Base-by-base conservation (phyloP, 345 rosid species). In the Rhodomyrtus tomentosa region DNA sequence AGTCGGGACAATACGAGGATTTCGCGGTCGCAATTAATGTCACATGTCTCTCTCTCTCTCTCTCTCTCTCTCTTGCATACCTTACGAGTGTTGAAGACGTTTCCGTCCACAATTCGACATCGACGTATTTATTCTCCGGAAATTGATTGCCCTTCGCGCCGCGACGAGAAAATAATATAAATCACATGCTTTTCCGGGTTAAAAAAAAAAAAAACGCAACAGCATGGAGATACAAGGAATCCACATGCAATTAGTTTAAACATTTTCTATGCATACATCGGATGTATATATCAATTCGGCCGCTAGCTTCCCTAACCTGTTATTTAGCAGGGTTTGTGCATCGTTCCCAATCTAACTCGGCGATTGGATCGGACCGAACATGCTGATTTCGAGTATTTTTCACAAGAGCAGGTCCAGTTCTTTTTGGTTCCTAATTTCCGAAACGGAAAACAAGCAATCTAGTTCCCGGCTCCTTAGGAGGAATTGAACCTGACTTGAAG, bases 331-430 rank as follows among this genome's bases (percentile, higher is more conserved):
- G 40, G 2, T 10, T 32, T 32, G 9, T 29, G 40, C 9, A 7
- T 59, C 1, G 4, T 0, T 59, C 20, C 38, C 0, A 15, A 0
- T 68, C 24, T 6, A 18, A 29, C 38, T 0, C 0, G 0, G 4
- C 6, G 4, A 1, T 0, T 68, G 11, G 22, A 32, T 6, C 20
- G 0, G 20, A 51, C 6, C 0, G 20, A 2, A 58, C 2, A 0
- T 0, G 4, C 5, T 0, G 0, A 1, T 29, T 53, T 12, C 15
- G 8, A 40, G 40, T 29, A 7, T 3, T 62, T 51, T 6, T 15
- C 21, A 51, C 5, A 3, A 18, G 22, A 52, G 6, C 6, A 2
- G 3, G 22, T 18, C 8, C 3, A 3, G 8, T 20, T 20, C 22
- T 6, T n/a, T n/a, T n/a, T 15, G 16, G 5, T 50, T 5, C 18